phyloP scores from a whole-genome alignment of 306 rosid species.

The Sesbania bispinosa region DNA sequence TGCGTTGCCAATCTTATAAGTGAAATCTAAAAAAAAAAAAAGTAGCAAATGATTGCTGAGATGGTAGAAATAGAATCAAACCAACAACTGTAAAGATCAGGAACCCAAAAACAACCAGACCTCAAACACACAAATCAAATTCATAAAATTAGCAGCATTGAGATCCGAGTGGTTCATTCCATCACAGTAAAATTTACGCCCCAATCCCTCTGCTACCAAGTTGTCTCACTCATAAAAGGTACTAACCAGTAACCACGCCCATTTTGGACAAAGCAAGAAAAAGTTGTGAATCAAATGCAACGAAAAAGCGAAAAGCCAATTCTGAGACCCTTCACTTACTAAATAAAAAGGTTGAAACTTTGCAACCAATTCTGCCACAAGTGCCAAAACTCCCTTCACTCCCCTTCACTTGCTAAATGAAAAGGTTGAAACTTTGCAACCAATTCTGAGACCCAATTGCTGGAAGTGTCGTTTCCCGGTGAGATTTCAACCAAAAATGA shows the following conservation, averaged over 20 bases:
- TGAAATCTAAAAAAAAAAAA: constrained; percentile 12
- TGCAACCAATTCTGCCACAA: constrained; percentile 31
- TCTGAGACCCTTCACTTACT: no score
- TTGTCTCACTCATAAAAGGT: no score
- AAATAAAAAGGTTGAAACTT: no score
- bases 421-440: no score
- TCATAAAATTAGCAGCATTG: no score
- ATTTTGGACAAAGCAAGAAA: no score
- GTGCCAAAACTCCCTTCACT: constrained; percentile 23
- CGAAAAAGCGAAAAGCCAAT: no score
- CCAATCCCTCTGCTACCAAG: constrained; percentile 29
- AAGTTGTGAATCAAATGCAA: no score
- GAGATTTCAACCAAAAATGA: constrained; percentile 36
- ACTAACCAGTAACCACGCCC: no score
- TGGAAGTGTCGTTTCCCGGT: constrained; percentile 14
- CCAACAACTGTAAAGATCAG: constrained; percentile 38
- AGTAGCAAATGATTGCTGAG: no score
- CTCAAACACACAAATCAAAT: constrained; percentile 36
- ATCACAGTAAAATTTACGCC: constrained; percentile 25
- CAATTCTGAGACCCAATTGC: constrained; percentile 31
- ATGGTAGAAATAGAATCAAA: no score
- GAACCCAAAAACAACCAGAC: constrained; percentile 38
- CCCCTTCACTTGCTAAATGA: constrained; percentile 19
- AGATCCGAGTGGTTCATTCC: constrained; percentile 34
- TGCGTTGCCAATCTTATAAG: no score